phyloP scores from a whole-genome alignment of 495 filamentous ascomycete species.

The Bathelium albidoporum region DNA sequence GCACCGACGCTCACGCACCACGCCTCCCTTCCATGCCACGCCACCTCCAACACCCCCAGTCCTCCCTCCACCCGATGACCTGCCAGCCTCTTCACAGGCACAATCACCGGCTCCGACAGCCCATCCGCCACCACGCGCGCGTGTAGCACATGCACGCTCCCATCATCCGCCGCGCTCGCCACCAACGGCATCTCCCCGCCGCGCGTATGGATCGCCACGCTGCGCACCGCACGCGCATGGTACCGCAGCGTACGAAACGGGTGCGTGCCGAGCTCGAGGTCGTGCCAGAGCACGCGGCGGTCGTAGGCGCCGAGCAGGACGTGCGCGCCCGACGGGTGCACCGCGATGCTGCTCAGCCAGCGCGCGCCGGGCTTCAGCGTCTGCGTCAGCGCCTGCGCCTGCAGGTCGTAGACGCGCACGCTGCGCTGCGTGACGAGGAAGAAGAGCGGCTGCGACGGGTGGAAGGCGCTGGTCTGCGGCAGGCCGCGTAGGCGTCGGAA shows the following conservation, averaged over 20 bases:
- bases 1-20: constrained; percentile 92
- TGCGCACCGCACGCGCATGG: constrained; percentile 80
- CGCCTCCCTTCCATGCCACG: constrained; percentile 86
- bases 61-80: constrained; percentile 72
- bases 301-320: constrained; percentile 90
- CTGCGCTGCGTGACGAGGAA: constrained; percentile 91
- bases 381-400: constrained; percentile 78
- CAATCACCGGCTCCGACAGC: constrained; percentile 91
- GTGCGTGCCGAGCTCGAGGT: constrained; percentile 77
- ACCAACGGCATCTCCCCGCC: constrained; percentile 71
- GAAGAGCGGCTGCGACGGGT: constrained; percentile 83
- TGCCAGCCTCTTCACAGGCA: constrained; percentile 86
- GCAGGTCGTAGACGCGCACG: constrained; percentile 85
- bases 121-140: constrained; percentile 87
- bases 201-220: constrained; percentile 67
- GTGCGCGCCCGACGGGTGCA: constrained; percentile 90
- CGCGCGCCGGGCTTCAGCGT: constrained; percentile 83
- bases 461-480: constrained; percentile 84
- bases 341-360: constrained; percentile 89
- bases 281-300: constrained; percentile 89
- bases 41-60: constrained; percentile 83
- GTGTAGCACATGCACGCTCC: constrained; percentile 89
- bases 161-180: constrained; percentile 88
- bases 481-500: constrained; percentile 79
- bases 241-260: constrained; percentile 96